A percentile compares a stretch with the other conserved stretches of the same genome.
phyloP scores from a whole-genome alignment of 768 basidiomycete species.

The Boletus edulis region DNA sequence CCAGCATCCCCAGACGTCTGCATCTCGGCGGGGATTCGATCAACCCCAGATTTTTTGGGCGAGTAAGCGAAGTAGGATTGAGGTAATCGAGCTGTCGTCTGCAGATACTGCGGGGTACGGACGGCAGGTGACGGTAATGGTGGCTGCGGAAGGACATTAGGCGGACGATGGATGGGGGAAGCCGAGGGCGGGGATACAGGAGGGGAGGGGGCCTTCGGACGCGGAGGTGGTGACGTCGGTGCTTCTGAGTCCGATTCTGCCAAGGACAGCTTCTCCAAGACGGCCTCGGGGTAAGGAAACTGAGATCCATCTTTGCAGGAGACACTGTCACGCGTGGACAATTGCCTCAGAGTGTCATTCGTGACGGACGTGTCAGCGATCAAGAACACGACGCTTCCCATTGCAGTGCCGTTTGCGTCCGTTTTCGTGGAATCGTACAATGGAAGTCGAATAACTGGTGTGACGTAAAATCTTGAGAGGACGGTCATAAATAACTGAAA shows the following conservation, averaged over 20 bases:
- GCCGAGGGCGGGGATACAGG: conserved; percentile 13
- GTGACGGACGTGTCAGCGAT: conserved; percentile 18
- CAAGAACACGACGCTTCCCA: conserved; percentile 28
- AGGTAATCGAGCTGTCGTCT: conserved; percentile 29
- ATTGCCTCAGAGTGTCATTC: conserved; percentile 10
- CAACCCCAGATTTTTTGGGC: conserved; percentile 28
- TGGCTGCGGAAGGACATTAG: conserved; percentile 17
- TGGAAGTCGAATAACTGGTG: conserved; percentile 29
- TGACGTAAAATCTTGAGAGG: conserved; percentile 29
- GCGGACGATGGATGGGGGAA: conserved; percentile 11
- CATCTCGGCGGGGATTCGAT: conserved; percentile 19
- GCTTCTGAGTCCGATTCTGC: conserved; percentile 17
- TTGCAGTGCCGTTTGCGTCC: conserved; percentile 25
- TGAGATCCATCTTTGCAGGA: conserved; percentile 16
- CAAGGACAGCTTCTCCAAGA: conserved; percentile 21
- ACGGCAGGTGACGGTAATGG: conserved; percentile 11
- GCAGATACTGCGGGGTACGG: conserved; percentile 26
- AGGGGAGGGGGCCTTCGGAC: conserved; percentile 17
- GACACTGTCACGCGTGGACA: conserved; percentile 18
- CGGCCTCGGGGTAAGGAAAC: conserved; percentile 19
- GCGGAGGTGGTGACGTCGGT: conserved; percentile 20
- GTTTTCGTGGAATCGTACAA: conserved; percentile 31
- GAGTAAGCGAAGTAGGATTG: conserved; percentile 17
- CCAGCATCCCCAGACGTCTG: conserved; percentile 13
- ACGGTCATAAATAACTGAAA: conserved; percentile 28